phyloP scores from a whole-genome alignment of 192 early-diverging fungal genomes.

The Umbelopsis isabellina region DNA sequence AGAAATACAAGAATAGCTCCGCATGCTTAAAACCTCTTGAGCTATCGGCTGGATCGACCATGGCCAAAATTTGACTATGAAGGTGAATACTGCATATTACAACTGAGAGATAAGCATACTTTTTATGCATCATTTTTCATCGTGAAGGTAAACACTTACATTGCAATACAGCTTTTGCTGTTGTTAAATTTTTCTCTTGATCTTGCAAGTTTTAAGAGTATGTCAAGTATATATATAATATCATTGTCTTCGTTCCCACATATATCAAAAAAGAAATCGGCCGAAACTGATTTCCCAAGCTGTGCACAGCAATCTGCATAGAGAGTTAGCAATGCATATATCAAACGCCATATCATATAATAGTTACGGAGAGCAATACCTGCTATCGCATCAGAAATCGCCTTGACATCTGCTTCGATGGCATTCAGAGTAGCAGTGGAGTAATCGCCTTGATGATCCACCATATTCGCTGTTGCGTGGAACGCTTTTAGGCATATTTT shows the following conservation, averaged over 20 bases:
- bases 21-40: constrained; percentile 1
- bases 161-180: too few relatives aligned
- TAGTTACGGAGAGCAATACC: neutral
- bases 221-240: neutral
- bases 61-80: neutral
- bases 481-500: neutral
- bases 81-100: neutral
- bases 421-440: neutral
- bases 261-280: neutral
- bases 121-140: too few relatives aligned
- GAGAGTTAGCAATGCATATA: too few relatives aligned
- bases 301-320: neutral
- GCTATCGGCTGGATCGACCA: neutral
- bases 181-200: too few relatives aligned
- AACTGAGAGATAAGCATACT: neutral
- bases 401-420: neutral
- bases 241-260: constrained; percentile 17
- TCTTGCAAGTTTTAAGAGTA: neutral
- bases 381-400: neutral
- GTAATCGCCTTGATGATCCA: neutral
- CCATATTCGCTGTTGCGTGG: neutral
- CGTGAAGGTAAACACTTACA: too few relatives aligned
- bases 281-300: neutral
- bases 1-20: neutral
- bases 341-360: too few relatives aligned